Conservation (phyloP, 768 basidiomycete species). For the Basidioascus undulatus region DNA sequence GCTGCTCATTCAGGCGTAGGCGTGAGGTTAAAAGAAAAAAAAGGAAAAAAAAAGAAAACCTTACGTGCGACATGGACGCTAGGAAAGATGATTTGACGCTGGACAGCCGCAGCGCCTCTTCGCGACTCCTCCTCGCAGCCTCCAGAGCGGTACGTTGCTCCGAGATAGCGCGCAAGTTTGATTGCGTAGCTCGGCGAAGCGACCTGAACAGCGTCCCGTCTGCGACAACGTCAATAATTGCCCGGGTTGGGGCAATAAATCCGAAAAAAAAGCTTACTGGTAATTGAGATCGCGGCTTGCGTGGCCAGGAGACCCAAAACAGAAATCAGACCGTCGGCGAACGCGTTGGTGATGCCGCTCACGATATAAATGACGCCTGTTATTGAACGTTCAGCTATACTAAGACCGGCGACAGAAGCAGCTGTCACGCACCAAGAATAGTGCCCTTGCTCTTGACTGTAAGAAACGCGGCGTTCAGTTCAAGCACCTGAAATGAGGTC, state of each 20-base stretch:
- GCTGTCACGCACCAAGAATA: too few relatives aligned
- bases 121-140: slow-evolving; percentile 40
- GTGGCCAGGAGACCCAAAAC: slow-evolving; percentile 41
- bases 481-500: not conserved
- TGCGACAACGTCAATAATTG: too few relatives aligned
- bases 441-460: too few relatives aligned
- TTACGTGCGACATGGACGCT: too few relatives aligned
- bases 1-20: too few relatives aligned
- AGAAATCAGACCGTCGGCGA: slow-evolving; percentile 34
- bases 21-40: too few relatives aligned
- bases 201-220: slow-evolving; percentile 50
- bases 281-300: slow-evolving; percentile 50
- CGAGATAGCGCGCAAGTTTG: slow-evolving; percentile 57
- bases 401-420: slow-evolving; percentile 36
- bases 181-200: slow-evolving; percentile 45
- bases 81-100: too few relatives aligned
- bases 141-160: slow-evolving; percentile 43
- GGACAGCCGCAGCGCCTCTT: slow-evolving; percentile 46
- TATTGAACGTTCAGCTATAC: slow-evolving; percentile 47
- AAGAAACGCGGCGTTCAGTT: too few relatives aligned
- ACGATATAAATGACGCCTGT: slow-evolving; percentile 50
- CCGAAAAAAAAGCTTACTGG: slow-evolving; percentile 50
- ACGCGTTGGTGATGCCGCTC: slow-evolving; percentile 41
- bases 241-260: too few relatives aligned
- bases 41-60: too few relatives aligned